phyloP scores from a whole-genome alignment of 352 stramenopile genomes.

The Hyaloperonospora brassicae region DNA sequence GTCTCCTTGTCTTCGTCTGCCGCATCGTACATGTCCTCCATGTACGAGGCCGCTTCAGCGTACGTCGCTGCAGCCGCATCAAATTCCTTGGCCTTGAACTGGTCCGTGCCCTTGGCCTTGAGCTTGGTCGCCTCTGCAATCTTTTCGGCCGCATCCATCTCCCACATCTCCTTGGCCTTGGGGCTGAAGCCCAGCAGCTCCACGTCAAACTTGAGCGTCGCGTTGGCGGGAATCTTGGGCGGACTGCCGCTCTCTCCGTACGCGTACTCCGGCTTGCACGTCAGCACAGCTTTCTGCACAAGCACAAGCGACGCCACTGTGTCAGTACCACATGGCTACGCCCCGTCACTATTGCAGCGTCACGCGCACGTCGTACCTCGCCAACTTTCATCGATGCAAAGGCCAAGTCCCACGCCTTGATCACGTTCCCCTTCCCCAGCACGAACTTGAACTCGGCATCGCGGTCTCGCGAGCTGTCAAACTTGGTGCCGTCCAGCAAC shows the following conservation, averaged over 20 bases:
- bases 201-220: slow-evolving; percentile 93
- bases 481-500: slow-evolving; percentile 90
- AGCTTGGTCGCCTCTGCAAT: slow-evolving; percentile 80
- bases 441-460: slow-evolving; percentile 84
- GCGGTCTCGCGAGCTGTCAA: slow-evolving; percentile 90
- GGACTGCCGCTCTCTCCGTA: slow-evolving; percentile 88
- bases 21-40: slow-evolving; percentile 85
- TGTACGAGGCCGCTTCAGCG: slow-evolving; percentile 64
- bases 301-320: slow-evolving; percentile 3
- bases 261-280: slow-evolving; percentile 88
- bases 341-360: background rate
- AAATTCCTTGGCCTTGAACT: slow-evolving; percentile 90
- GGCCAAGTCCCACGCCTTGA: slow-evolving; percentile 84
- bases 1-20: slow-evolving; percentile 75
- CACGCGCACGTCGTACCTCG: slow-evolving; percentile 41
- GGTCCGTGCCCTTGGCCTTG: slow-evolving; percentile 86
- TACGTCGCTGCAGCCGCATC: slow-evolving; percentile 82
- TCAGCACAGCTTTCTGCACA: slow-evolving; percentile 87
- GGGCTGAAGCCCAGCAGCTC: slow-evolving; percentile 91
- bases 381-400: slow-evolving; percentile 93
- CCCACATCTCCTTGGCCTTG: slow-evolving; percentile 93
- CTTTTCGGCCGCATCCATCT: slow-evolving; percentile 82
- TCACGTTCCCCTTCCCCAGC: slow-evolving; percentile 83
- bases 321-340: slow-evolving; percentile 6
- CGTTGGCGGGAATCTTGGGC: slow-evolving; percentile 91